These are phyloP conservation scores for Botryotinia calthae DNA, from an alignment of 2,329 filamentous ascomycete species.

Conservation along the genomic window DNA sequence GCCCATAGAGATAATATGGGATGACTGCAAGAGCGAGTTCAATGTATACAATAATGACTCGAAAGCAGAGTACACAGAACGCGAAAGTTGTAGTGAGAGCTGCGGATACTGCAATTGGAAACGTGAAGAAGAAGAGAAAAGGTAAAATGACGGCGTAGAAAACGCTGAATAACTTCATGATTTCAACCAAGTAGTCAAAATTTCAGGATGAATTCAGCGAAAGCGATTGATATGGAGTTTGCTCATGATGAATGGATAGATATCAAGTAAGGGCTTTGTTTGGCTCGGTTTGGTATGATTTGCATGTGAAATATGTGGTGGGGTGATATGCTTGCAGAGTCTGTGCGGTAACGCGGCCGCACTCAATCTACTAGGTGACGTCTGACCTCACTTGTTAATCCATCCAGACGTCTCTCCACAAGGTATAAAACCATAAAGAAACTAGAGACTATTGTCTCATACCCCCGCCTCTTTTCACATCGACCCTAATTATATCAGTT, in stretches of 20 bases:
- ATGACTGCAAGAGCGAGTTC: constrained; percentile 59
- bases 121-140: constrained; percentile 59
- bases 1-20: constrained; percentile 50
- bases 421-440: background rate
- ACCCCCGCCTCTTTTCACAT: too few species aligned
- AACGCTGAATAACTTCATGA: constrained; percentile 55
- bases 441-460: background rate
- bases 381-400: constrained; percentile 1
- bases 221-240: background rate
- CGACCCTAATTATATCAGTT: background rate
- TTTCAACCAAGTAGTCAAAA: background rate
- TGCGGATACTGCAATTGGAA: constrained; percentile 62
- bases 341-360: constrained; percentile 10
- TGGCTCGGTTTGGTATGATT: background rate
- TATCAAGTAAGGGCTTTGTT: constrained; percentile 7
- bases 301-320: constrained; percentile 13
- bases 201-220: background rate
- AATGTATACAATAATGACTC: constrained; percentile 60
- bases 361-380: background rate
- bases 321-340: background rate
- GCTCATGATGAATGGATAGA: background rate
- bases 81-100: constrained; percentile 62
- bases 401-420: background rate
- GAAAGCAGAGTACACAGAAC: constrained; percentile 58
- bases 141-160: constrained; percentile 57